Evolutionary conservation across 1,284 basidiomycete genomes (phyloP), one percentile per base, ranked within the genome.

Genomic region (Sparassis latifolia): DNA sequence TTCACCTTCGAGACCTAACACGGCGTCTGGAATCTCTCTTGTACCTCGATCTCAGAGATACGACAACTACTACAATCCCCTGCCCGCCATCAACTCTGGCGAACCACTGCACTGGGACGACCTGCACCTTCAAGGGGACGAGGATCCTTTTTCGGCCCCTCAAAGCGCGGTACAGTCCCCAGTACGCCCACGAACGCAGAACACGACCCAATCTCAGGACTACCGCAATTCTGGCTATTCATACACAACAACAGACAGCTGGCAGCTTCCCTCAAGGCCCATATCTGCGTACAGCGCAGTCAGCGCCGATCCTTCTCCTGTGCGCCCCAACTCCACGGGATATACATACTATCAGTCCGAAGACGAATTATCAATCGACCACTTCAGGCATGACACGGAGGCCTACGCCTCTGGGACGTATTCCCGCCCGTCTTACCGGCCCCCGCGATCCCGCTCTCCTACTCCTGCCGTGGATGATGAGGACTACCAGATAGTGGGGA

Each of bases 391-490:
- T 44, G 83, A 85, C 55, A 66, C 77, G 0, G 84, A 85, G 57
- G 82, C 80, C 2, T 87, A 82, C 55, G 73, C 85, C 10, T 83
- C 84, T 0, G 83, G 80, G 4, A 71, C 73, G 49, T 67, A 75
- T 56, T 71, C 78, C 7, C 76, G 75, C n/a, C 65, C 74, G 20
- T 65, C 71, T 3, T 76, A 74, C 56, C 67, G 58, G 7, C 67
- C 72, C 10, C 73, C 81, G 33, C 78, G 82, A 46, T 87, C 85
- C 27, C 78, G 85, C 28, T 87, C 86, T 2, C 85, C 85, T 0
- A 87, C 86, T 2, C 84, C 85, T 6, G 79, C 80, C 5, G 75
- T 77, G 10, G 84, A 84, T 42, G 82, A 86, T 42, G 85, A 86
- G 52, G 82, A 82, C 58, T 85, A 85, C 52, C 72, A 73, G 51